Evolutionary conservation across 441 rosid genomes (phyloP), one percentile per base, ranked within the genome.

Genomic region (Hura crepitans): DNA sequence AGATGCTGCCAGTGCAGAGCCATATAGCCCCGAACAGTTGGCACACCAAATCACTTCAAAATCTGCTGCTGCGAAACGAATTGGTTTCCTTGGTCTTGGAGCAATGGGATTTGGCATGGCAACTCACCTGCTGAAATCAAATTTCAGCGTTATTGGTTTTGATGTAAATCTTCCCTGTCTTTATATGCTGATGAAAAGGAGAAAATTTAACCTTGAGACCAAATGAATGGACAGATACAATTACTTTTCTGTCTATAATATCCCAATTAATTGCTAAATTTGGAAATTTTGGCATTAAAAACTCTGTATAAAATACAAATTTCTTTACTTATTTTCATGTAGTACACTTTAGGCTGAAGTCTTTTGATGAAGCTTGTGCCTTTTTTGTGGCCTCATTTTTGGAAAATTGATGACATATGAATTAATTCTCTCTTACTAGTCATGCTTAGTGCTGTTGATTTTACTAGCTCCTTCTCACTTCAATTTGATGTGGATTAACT

Each of bases 71-170:
- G 95, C 89, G 62, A 80, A 78, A 63, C 84, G 82, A 75, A 79
- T 92, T 75, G 97, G 98, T 76, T 96, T 92, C 74, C 84, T 89
- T 79, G 99, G 99, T 69, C 99, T 89, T 65, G 98, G 98, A 74
- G 98, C 98, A 82, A 95, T 95, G 99, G 98, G 98, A 62, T 86
- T 92, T 80, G 96, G 96, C 78, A 92, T 96, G 97, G 99, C 99
- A 78, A 79, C 90, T 64, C 87, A 92, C 65, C 80, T 96, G 74
- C 73, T 91, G 77, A 91, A 85, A 73, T 85, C 90, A 20, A 83
- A 89, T 2, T 94, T 84, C 75, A 60, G 72, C 67, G 94, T 91
- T 61, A 30, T 85, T 73, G 98, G 98, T 82, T 91, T 71, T 73
- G 96, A 96, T 74, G 98, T 91, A 91, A 89, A 81, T 78, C 63